Evolutionary conservation across 2,329 filamentous ascomycete species (phyloP).

Genomic region (Neurospora crassa): DNA sequence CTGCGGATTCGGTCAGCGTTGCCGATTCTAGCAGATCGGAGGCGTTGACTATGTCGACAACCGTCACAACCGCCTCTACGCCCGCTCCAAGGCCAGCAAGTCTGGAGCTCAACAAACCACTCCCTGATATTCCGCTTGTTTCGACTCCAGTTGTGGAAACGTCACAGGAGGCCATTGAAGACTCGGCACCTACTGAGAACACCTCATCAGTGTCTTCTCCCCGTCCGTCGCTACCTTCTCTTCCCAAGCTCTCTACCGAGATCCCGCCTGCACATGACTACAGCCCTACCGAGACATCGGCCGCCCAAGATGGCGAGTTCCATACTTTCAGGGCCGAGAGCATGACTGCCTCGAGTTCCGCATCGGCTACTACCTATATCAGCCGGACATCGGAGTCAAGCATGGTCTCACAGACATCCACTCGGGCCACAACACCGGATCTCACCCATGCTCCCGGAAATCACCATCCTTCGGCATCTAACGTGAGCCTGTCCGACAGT

Average conservation of each 20-base stretch:
- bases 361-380: conserved; percentile 68
- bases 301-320: conserved; percentile 39
- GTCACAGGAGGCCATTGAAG: conserved; percentile 23
- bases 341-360: conserved; percentile 65
- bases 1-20: conserved; percentile 27
- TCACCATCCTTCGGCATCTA: conserved; percentile 53
- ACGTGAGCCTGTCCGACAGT: conserved; percentile 57
- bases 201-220: conserved; percentile 38
- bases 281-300: conserved; percentile 34
- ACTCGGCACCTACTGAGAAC: conserved; percentile 29
- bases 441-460: conserved; percentile 41
- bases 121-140: conserved; percentile 54
- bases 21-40: conserved; percentile 28
- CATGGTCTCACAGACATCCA: conserved; percentile 71
- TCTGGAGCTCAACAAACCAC: conserved; percentile 53
- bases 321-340: conserved; percentile 54
- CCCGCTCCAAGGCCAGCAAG: conserved; percentile 28
- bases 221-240: conserved; percentile 41
- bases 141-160: conserved; percentile 29
- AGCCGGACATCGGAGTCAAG: conserved; percentile 77
- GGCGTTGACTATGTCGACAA: conserved; percentile 22
- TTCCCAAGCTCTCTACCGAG: conserved; percentile 48
- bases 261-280: conserved; percentile 38
- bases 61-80: conserved; percentile 22
- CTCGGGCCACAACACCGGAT: conserved; percentile 81